Conservation (phyloP, 2,329 filamentous ascomycete genomes). For the Fusarium ramigenum region DNA sequence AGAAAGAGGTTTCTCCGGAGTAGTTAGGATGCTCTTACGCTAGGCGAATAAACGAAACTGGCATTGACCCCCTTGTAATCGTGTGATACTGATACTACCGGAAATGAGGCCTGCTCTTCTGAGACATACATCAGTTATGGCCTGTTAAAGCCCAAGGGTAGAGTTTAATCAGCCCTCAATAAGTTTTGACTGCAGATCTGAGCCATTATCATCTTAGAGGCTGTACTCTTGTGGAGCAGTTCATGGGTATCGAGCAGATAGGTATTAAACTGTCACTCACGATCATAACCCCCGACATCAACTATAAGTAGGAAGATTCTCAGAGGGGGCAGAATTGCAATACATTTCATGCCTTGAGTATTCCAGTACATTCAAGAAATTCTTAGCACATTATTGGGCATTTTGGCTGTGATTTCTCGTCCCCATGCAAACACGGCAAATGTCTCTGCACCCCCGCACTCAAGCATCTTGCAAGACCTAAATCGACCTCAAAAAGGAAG, state of each 20-base stretch:
- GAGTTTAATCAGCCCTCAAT: neutral
- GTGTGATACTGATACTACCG: fast-evolving
- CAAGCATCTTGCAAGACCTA: no score
- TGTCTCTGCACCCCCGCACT: neutral
- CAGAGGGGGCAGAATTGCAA: neutral
- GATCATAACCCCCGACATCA: fast-evolving
- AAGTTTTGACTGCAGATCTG: neutral
- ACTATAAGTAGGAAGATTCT: no score
- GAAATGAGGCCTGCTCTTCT: neutral
- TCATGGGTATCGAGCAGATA: constrained; percentile 79
- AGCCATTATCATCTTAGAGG: fast-evolving
- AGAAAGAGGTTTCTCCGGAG: fast-evolving
- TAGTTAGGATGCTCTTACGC: fast-evolving
- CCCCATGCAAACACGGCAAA: no score
- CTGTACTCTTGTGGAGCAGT: constrained; percentile 75
- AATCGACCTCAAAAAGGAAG: neutral
- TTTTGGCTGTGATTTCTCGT: neutral
- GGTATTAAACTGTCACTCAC: constrained; percentile 51
- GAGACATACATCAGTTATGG: neutral
- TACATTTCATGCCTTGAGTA: fast-evolving
- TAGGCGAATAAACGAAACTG: neutral
- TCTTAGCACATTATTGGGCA: neutral
- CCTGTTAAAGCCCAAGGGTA: neutral
- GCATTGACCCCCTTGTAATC: neutral
- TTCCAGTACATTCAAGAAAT: neutral